Evolutionary conservation across 208 protist species (phyloP), one percentile per base, ranked within the genome.

Genomic region (Angomonas deanei): DNA sequence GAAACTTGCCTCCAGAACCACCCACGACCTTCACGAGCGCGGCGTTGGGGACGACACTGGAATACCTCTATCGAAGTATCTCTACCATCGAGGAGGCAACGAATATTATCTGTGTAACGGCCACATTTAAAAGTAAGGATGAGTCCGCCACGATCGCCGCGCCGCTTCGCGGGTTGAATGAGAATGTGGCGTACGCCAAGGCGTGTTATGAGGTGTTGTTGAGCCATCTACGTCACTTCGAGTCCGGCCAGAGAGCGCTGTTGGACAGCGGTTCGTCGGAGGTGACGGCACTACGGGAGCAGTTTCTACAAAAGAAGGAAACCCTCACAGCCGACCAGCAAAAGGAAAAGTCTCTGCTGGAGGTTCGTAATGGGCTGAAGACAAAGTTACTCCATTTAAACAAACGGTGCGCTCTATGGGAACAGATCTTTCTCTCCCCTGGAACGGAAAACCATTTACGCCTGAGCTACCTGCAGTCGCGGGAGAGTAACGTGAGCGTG

Each of bases 271-370:
- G 78, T 21, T 39, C 58, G 19, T 69, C 67, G 19, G 88, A 94
- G 64, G 57, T 94, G 21, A 89, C 84, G 68, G 74, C 66, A 59
- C 66, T 85, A 54, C 81, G 80, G 21, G 84, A 94, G 61, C 72
- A 87, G 61, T 84, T 86, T 27, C 70, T 94, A 17, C 39, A 83
- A 21, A 69, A 70, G 13, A 94, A 90, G 61, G 84, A 91, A 53
- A 64, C 70, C 23, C 74, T 90, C 17, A 91, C 84, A 8, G 69
- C 77, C 23, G 74, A 91, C 54, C 77, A 88, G 58, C 76, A 91
- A 50, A 79, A 82, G 42, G 65, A 84, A 69, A 86, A 84, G 56
- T 21, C 70, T 23, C 50, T 64, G 24, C 63, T 78, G 58, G 84
- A 94, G 60, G 42, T 78, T 23, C 68, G 64, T 33, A 49, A 68